phyloP scores from a whole-genome alignment of 352 stramenopile genomes.

The Phytophthora idaei region DNA sequence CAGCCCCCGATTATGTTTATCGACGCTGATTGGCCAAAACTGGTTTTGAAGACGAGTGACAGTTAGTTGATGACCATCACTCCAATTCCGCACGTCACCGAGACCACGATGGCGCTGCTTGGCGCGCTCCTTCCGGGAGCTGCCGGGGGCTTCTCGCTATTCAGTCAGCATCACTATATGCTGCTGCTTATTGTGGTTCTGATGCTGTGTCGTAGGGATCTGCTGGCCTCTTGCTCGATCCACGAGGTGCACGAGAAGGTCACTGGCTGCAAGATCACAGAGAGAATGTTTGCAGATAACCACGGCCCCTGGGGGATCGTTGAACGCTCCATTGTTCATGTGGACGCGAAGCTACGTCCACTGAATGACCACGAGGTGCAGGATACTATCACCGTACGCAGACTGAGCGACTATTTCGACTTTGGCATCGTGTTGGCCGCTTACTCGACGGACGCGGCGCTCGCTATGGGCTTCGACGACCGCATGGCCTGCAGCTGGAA shows the following conservation, averaged over 20 bases:
- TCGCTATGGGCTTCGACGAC: conserved; percentile 53
- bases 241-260: conserved; percentile 60
- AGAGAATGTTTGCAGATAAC: conserved; percentile 83
- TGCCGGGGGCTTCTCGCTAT: conserved; percentile 3
- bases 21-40: conserved; percentile 6
- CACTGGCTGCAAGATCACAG: conserved; percentile 68
- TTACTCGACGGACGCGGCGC: conserved; percentile 57
- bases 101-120: conserved; percentile 14
- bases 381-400: conserved; percentile 71
- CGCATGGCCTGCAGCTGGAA: conserved; percentile 63
- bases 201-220: conserved; percentile 30
- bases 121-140: not conserved
- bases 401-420: conserved; percentile 81
- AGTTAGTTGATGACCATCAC: conserved; percentile 47
- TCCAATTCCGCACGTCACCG: conserved; percentile 14
- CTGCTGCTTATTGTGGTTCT: conserved; percentile 38
- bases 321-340: conserved; percentile 52
- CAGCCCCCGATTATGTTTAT: conserved; percentile 1
- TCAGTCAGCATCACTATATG: not conserved
- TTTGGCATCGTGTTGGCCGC: conserved; percentile 70
- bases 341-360: conserved; percentile 57
- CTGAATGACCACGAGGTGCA: conserved; percentile 61
- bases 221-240: conserved; percentile 56
- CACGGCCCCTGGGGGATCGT: conserved; percentile 52
- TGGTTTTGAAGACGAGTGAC: conserved; percentile 36